Conservation (phyloP, 345 rosid genomes). For the Hevea brasiliensis region DNA sequence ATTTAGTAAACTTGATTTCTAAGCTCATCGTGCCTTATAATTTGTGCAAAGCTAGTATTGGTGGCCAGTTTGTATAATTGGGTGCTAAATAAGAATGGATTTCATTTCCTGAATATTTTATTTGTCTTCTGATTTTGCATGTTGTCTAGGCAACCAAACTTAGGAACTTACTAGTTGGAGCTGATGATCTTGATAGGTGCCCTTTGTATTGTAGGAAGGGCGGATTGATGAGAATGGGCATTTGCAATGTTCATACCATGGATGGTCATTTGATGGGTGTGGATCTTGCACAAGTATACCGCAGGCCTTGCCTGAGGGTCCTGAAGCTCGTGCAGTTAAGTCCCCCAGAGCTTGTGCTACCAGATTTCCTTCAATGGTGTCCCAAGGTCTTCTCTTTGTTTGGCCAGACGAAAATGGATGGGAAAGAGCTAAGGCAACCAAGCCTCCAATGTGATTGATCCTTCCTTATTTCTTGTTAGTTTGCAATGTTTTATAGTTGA, state of each 20-base stretch:
- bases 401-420: conserved; percentile 94
- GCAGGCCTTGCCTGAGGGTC: conserved; percentile 83
- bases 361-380: conserved; percentile 78
- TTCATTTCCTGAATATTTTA: neutral
- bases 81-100: neutral
- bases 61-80: neutral
- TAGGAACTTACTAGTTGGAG: neutral
- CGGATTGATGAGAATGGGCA: conserved; percentile 94
- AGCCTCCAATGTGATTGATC: conserved; percentile 61
- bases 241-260: conserved; percentile 95
- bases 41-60: neutral
- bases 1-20: neutral
- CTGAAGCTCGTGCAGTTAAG: conserved; percentile 85
- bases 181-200: conserved; percentile 12
- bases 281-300: conserved; percentile 92
- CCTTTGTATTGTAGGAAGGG: conserved; percentile 63
- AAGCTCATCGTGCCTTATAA: neutral
- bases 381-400: conserved; percentile 95
- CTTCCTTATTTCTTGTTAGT: neutral
- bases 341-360: conserved; percentile 83
- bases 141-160: neutral
- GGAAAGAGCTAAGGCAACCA: conserved; percentile 76
- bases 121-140: conserved; percentile 1
- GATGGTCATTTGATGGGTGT: conserved; percentile 89
- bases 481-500: neutral